Conservation (phyloP, 106 monocot species). For the Dendrobium catenatum region DNA sequence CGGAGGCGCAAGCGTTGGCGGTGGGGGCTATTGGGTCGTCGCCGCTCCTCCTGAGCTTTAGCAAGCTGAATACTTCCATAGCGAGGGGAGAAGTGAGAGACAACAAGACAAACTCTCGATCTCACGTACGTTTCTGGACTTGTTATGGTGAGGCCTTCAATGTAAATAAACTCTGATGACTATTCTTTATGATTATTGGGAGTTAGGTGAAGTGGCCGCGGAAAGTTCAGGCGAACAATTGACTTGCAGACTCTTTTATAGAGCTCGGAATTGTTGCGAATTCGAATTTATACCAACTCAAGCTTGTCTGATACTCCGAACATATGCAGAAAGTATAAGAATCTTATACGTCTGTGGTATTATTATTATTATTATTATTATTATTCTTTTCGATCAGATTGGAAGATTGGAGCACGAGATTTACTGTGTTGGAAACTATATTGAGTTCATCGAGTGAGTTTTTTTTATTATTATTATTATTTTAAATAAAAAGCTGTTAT, state of each 20-base stretch:
- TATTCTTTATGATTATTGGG: background rate
- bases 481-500: too few species aligned
- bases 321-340: too few species aligned
- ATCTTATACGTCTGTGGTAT: too few species aligned
- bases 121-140: background rate
- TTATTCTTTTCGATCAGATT: too few species aligned
- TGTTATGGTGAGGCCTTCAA: background rate
- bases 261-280: background rate
- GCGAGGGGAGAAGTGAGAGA: background rate
- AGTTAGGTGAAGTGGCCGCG: background rate
- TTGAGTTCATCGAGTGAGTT: too few species aligned
- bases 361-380: too few species aligned
- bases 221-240: background rate
- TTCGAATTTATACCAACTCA: background rate
- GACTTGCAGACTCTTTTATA: background rate
- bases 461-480: too few species aligned
- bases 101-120: constrained; percentile 1
- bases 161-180: background rate
- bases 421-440: too few species aligned
- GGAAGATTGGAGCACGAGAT: too few species aligned
- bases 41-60: background rate
- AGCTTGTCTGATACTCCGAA: too few species aligned
- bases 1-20: too few species aligned
- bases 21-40: background rate
- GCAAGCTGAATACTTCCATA: background rate